Percentiles rank a stretch among this genome's conserved stretches.
phyloP scores from a whole-genome alignment of 2,329 filamentous ascomycete species.

The Emergomyces africanus region DNA sequence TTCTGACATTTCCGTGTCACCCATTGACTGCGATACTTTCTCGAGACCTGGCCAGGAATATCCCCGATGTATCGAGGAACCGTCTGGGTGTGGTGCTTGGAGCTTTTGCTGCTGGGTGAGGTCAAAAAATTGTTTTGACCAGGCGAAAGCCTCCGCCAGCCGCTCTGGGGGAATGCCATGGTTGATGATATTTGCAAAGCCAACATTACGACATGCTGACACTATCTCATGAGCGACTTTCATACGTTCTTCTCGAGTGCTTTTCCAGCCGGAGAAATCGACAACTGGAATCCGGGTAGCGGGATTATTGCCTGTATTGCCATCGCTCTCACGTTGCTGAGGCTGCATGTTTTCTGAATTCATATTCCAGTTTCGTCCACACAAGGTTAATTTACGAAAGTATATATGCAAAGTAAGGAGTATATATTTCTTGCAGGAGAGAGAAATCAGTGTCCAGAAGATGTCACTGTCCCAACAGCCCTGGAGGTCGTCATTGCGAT shows the following conservation, averaged over 20 bases:
- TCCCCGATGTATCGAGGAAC: slow-evolving; percentile 40
- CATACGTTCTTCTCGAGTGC: slow-evolving; percentile 17
- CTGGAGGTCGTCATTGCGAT: not conserved
- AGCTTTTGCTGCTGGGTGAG: slow-evolving; percentile 35
- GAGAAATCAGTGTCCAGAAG: not conserved
- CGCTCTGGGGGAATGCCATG: slow-evolving; percentile 30
- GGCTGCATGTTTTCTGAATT: not conserved
- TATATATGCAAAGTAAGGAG: not conserved
- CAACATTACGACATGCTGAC: slow-evolving; percentile 31
- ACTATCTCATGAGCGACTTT: slow-evolving; percentile 28
- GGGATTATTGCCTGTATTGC: not conserved
- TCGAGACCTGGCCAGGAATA: slow-evolving; percentile 44
- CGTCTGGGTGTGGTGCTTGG: slow-evolving; percentile 38
- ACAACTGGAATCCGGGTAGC: slow-evolving; percentile 23
- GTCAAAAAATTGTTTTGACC: slow-evolving; percentile 32
- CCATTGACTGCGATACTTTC: slow-evolving; percentile 38
- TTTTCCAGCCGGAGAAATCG: slow-evolving; percentile 27
- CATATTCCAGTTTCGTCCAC: not conserved
- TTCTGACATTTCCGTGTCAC: slow-evolving; percentile 29
- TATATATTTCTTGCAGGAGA: not conserved
- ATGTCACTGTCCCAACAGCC: no score
- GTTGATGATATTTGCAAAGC: slow-evolving; percentile 38
- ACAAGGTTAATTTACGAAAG: not conserved
- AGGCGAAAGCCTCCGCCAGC: slow-evolving; percentile 33
- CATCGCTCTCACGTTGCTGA: not conserved